Base-by-base conservation (phyloP, 2,329 filamentous ascomycete genomes). In the Bipolaris victoriae region DNA sequence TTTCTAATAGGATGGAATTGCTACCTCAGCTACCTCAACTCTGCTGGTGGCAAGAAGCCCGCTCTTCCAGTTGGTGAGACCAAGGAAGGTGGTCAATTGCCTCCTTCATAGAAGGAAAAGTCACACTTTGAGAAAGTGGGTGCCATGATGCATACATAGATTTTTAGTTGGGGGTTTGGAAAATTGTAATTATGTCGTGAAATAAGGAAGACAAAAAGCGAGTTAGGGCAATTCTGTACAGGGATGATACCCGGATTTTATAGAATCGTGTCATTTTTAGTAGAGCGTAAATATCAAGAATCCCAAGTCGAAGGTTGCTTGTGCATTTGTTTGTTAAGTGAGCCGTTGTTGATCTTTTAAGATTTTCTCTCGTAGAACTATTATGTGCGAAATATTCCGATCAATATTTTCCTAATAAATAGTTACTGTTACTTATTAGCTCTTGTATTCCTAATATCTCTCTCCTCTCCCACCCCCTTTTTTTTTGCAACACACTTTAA, bases 1-100 rank as follows among this genome's bases (percentile, higher is more conserved):
- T 41, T 18, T 15, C 54, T 39, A 11, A 33, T 58, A 64, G 75
- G 76, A n/a, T 78, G 76, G 76, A 78, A 78, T 57, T 78, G 76
- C 68, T 78, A 78, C 56, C 62, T 78, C 22, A 76, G 72, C 52
- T 76, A 62, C 54, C 63, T 78, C 24, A 78, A 78, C 58, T 70
- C 65, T 11, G 64, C 67, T 2, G 72, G 74, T 9, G 68, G 70
- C 2, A 64, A 49, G 3, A 51, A 51, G 43, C 55, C 57, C 5
- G 50, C 46, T 43, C 39, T 58, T 22, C 58, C 57, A 2, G 51
- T 57, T 44, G 65, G 62, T 16, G 41, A 61, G 45, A 50, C 47
- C 18, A 67, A 69, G 55, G 70, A 70, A 52, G 68, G 68, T 2
- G 68, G 67, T 1, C 50, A 68, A 52, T 40, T 72, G 47, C 67